These are phyloP conservation scores for Silybum marianum DNA, from an alignment of 129 eudicot species.

Conservation along the genomic window DNA sequence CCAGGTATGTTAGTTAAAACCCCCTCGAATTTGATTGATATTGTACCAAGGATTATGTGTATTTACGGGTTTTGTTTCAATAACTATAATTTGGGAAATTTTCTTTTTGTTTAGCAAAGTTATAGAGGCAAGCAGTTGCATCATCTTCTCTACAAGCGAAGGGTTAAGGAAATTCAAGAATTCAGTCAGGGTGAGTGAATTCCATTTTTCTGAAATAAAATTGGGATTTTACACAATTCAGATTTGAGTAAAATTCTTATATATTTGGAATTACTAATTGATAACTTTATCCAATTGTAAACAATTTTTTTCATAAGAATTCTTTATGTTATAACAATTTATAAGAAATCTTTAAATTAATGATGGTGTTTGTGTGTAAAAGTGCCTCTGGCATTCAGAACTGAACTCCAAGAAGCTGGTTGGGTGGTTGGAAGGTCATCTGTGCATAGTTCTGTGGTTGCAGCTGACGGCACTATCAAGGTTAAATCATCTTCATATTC, in stretches of 20 bases:
- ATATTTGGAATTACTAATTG: neutral
- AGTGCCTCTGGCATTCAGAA: conserved; percentile 96
- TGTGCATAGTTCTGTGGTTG: conserved; percentile 59
- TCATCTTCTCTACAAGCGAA: conserved; percentile 87
- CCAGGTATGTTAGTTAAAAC: conserved; percentile 36
- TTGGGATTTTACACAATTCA: neutral
- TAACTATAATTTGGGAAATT: neutral
- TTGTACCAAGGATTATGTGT: neutral
- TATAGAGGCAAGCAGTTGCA: conserved; percentile 94
- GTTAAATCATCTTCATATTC: conserved; percentile 31
- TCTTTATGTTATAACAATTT: neutral
- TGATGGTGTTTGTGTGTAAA: conserved; percentile 4
- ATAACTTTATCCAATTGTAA: neutral
- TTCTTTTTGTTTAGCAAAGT: conserved; percentile 48
- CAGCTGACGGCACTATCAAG: conserved; percentile 95
- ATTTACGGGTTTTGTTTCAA: neutral
- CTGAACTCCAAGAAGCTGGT: conserved; percentile 80
- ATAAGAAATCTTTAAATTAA: neutral
- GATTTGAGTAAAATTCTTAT: neutral
- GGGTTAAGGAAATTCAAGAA: conserved; percentile 72
- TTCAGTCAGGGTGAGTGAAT: conserved; percentile 71
- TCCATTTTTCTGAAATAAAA: neutral
- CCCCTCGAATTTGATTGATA: neutral
- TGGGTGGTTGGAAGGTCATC: conserved; percentile 92
- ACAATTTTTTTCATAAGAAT: neutral